Percentiles rank a stretch among this genome's conserved stretches.
Conservation (phyloP, 768 basidiomycete species). For the Collybia nuda region DNA sequence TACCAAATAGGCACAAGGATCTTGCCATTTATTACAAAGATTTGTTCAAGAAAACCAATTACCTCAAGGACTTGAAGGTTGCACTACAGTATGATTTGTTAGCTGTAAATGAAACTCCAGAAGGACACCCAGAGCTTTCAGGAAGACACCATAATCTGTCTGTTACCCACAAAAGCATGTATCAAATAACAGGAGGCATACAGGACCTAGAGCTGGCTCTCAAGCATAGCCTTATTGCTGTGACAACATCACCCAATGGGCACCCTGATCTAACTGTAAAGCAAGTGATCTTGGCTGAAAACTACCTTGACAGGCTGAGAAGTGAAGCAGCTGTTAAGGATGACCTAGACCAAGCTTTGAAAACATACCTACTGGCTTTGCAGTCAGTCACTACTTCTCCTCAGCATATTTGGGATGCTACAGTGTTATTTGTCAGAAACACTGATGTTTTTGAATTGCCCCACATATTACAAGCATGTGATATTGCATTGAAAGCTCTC, state of each 20-base stretch:
- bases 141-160: not conserved
- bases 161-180: not conserved
- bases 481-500: not conserved
- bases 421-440: too few relatives aligned
- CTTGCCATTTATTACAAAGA: not conserved
- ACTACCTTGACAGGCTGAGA: too few relatives aligned
- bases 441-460: too few relatives aligned
- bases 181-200: not conserved
- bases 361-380: too few relatives aligned
- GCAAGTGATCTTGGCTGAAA: too few relatives aligned
- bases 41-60: not conserved
- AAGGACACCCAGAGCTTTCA: constrained; percentile 5
- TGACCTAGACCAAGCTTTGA: too few relatives aligned
- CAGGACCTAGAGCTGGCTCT: constrained; percentile 2
- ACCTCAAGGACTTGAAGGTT: not conserved
- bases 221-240: constrained; percentile 1
- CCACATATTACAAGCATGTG: not conserved
- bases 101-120: constrained; percentile 1
- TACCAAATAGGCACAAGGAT: too few relatives aligned
- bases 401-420: not conserved
- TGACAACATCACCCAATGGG: not conserved
- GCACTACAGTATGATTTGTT: not conserved
- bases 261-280: too few relatives aligned
- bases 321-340: too few relatives aligned
- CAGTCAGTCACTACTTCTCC: too few relatives aligned